These are phyloP conservation scores for Papiliotrema terrestris DNA, from an alignment of 1,284 basidiomycete species.

Conservation along the genomic window DNA sequence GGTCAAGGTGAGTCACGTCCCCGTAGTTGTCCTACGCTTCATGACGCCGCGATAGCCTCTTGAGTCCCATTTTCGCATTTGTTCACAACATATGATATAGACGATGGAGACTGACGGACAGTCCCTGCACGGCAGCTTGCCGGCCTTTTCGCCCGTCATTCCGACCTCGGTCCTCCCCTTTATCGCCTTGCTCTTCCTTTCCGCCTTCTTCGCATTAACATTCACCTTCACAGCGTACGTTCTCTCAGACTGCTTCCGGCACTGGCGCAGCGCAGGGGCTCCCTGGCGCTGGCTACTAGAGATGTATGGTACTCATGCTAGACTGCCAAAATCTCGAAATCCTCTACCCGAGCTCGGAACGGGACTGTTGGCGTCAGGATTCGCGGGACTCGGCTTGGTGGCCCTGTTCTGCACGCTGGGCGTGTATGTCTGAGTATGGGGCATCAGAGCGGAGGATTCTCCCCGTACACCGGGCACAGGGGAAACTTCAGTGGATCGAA, in stretches of 20 bases:
- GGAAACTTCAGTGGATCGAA: no score
- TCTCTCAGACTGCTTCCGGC: neutral
- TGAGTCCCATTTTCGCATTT: neutral
- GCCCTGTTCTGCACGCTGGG: slow-evolving; percentile 81
- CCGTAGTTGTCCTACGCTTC: neutral
- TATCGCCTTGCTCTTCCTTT: slow-evolving; percentile 68
- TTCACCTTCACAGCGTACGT: slow-evolving; percentile 86
- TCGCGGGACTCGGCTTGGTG: slow-evolving; percentile 80
- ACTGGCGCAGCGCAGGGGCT: neutral
- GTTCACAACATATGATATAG: neutral
- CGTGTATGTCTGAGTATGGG: slow-evolving; percentile 75
- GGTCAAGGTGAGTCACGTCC: slow-evolving; percentile 17
- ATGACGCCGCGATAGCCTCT: neutral
- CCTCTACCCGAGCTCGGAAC: slow-evolving; percentile 67
- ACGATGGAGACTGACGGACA: slow-evolving; percentile 45
- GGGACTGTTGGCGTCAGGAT: slow-evolving; percentile 66
- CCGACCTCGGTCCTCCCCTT: slow-evolving; percentile 64
- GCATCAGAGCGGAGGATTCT: no score
- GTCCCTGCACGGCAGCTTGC: slow-evolving; percentile 56
- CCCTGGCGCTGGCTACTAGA: neutral
- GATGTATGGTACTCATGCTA: slow-evolving; percentile 4
- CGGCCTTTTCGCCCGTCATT: slow-evolving; percentile 66
- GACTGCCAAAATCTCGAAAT: slow-evolving; percentile 33
- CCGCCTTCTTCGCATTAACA: slow-evolving; percentile 68
- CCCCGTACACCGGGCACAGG: no score